phyloP scores from a whole-genome alignment of 306 rosid genomes.

The Clitoria ternatea region DNA sequence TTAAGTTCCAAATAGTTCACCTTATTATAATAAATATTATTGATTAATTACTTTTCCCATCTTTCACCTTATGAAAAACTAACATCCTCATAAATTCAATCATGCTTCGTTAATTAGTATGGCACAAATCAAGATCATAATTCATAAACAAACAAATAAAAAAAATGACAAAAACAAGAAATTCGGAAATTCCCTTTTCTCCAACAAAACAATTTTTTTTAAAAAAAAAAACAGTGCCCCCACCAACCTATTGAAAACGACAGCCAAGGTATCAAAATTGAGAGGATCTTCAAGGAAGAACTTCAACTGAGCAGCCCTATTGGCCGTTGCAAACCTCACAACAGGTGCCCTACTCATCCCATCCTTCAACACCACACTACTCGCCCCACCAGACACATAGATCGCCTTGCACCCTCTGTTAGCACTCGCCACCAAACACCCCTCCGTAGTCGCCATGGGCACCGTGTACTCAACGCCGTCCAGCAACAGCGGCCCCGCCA shows the following conservation, averaged over 20 bases:
- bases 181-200: neutral
- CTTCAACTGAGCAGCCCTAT: slow-evolving; percentile 63
- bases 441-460: slow-evolving; percentile 87
- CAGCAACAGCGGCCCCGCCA: slow-evolving; percentile 68
- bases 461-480: slow-evolving; percentile 58
- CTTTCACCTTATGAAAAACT: no score
- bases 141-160: neutral
- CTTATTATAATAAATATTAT: no score
- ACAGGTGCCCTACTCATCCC: slow-evolving; percentile 88
- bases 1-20: neutral
- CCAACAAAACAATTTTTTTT: neutral
- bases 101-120: no score
- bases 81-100: no score
- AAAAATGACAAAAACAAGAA: neutral
- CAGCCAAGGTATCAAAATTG: slow-evolving; percentile 52
- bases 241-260: slow-evolving; percentile 49
- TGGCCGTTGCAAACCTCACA: slow-evolving; percentile 57
- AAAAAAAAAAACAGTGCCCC: no score
- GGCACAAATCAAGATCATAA: neutral
- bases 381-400: slow-evolving; percentile 61
- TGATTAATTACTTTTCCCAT: no score
- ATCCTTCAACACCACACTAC: slow-evolving; percentile 52
- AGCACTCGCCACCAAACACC: slow-evolving; percentile 72
- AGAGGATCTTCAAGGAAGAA: slow-evolving; percentile 56
- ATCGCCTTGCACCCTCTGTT: slow-evolving; percentile 86